Evolutionary conservation across 2,329 filamentous ascomycete genomes (phyloP).

Genomic region (Phymatotrichopsis omnivora): DNA sequence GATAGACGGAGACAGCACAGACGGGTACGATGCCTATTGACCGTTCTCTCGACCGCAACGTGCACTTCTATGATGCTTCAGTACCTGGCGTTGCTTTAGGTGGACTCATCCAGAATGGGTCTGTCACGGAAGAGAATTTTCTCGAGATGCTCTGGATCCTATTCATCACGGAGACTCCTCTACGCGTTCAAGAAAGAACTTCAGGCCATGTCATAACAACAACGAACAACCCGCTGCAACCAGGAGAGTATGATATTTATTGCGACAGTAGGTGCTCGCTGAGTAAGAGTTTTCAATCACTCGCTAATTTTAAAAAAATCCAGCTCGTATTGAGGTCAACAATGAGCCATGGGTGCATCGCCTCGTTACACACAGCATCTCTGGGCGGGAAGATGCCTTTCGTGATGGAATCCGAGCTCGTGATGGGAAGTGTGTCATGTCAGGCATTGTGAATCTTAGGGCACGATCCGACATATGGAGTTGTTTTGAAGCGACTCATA

Average conservation of each 20-base stretch:
- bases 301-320: slow-evolving; percentile 8
- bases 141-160: slow-evolving; percentile 15
- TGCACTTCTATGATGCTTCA: slow-evolving; percentile 18
- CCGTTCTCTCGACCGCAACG: slow-evolving; percentile 18
- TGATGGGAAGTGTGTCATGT: neutral
- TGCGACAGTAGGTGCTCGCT: slow-evolving; percentile 7
- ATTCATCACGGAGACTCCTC: slow-evolving; percentile 8
- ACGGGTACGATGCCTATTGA: slow-evolving; percentile 9
- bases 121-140: slow-evolving; percentile 14
- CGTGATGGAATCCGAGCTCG: neutral
- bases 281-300: slow-evolving; percentile 1
- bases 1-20: too few relatives aligned
- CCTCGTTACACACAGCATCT: slow-evolving; percentile 3
- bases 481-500: slow-evolving; percentile 2
- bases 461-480: slow-evolving; percentile 2
- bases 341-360: slow-evolving; percentile 10
- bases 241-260: slow-evolving; percentile 10
- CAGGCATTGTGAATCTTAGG: neutral
- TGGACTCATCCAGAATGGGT: slow-evolving; percentile 14
- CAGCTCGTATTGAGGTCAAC: slow-evolving; percentile 5
- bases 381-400: slow-evolving; percentile 1
- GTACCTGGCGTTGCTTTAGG: slow-evolving; percentile 12
- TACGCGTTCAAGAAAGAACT: slow-evolving; percentile 14
- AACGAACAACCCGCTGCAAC: slow-evolving; percentile 7
- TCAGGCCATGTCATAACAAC: slow-evolving; percentile 11